These are phyloP conservation scores for Periconia digitata DNA, from an alignment of 2,329 filamentous ascomycete genomes.

Conservation along the genomic window DNA sequence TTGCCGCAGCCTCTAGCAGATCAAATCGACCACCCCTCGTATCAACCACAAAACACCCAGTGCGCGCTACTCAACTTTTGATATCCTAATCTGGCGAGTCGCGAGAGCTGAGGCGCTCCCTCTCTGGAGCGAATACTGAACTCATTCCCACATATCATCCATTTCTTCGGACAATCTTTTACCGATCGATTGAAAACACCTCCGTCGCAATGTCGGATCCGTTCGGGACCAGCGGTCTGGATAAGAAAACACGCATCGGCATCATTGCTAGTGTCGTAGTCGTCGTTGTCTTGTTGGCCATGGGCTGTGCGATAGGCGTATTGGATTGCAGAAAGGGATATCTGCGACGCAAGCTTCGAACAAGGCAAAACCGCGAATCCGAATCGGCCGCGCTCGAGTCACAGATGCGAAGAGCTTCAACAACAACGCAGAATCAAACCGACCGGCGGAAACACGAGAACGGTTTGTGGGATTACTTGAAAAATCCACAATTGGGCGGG, in stretches of 20 bases:
- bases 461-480: conserved; percentile 14
- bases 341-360: conserved; percentile 1
- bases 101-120: too few species aligned
- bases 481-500: not conserved
- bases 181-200: too few species aligned
- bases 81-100: too few species aligned
- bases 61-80: too few species aligned
- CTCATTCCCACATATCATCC: not conserved
- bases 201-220: not conserved
- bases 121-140: not conserved
- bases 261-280: conserved; percentile 15
- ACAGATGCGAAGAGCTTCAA: conserved; percentile 8
- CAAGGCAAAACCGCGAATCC: not conserved
- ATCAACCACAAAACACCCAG: too few species aligned
- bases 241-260: conserved; percentile 15
- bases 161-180: not conserved
- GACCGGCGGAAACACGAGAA: not conserved
- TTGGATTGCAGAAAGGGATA: conserved; percentile 11
- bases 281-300: conserved; percentile 10
- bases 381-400: conserved; percentile 11
- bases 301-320: conserved; percentile 13
- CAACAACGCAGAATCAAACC: not conserved
- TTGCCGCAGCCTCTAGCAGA: not conserved
- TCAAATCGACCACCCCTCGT: not conserved
- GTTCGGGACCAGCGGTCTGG: not conserved